A percentile compares a stretch with the other conserved stretches of the same genome.
These are phyloP conservation scores for Bondarzewia mesenterica DNA, from an alignment of 1,284 basidiomycete species.

Conservation along the genomic window DNA sequence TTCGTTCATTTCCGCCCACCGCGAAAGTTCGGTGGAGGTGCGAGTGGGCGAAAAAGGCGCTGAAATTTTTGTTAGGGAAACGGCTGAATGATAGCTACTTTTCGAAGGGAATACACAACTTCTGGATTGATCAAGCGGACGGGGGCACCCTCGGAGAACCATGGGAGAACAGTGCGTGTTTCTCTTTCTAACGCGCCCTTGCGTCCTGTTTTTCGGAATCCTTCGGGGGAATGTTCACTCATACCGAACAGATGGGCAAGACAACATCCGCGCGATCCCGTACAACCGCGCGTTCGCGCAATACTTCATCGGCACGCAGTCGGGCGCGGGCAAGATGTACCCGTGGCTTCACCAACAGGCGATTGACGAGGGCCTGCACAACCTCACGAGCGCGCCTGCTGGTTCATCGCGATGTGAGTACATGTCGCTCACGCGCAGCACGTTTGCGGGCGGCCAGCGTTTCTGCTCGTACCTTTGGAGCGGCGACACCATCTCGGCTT, in stretches of 20 bases:
- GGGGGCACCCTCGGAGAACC: conserved; percentile 31
- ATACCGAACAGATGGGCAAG: conserved; percentile 23
- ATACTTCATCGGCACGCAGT: conserved; percentile 32
- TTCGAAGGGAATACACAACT: conserved; percentile 33
- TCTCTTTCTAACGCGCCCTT: neutral
- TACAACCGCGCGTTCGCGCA: conserved; percentile 29
- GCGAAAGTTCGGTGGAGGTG: too few species aligned
- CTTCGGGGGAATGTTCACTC: too few species aligned
- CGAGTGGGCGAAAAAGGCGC: too few species aligned
- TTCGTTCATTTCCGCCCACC: neutral
- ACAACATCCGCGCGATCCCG: conserved; percentile 25
- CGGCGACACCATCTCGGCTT: conserved; percentile 29
- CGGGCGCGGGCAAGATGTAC: conserved; percentile 31
- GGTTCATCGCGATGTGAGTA: conserved; percentile 22
- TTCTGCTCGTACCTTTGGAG: conserved; percentile 36
- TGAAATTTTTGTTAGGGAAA: conserved; percentile 22
- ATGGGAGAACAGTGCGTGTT: conserved; percentile 27
- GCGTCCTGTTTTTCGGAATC: too few species aligned
- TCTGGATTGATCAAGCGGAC: conserved; percentile 36
- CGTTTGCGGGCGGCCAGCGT: conserved; percentile 30
- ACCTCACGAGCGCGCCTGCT: conserved; percentile 20
- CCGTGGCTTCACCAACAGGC: conserved; percentile 33
- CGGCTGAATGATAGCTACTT: conserved; percentile 33
- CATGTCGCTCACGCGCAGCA: conserved; percentile 33
- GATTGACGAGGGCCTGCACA: conserved; percentile 19